Evolutionary conservation across 768 basidiomycete species (phyloP).

Genomic region (Leccinum barrowsii): DNA sequence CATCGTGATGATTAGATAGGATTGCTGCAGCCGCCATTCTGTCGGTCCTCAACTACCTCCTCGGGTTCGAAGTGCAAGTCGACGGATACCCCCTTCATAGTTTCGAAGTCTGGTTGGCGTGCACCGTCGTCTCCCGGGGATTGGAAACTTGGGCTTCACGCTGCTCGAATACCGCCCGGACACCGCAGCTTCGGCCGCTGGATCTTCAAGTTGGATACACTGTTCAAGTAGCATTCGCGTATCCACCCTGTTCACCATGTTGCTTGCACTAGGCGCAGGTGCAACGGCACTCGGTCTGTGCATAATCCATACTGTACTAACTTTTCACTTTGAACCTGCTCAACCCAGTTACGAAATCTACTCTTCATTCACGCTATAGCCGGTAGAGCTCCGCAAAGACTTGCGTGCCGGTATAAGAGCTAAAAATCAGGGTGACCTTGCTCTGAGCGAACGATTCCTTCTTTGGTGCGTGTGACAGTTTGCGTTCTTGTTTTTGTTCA

Average conservation of each 20-base stretch:
- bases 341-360: slow-evolving; percentile 52
- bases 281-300: slow-evolving; percentile 45
- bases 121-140: slow-evolving; percentile 67
- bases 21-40: slow-evolving; percentile 70
- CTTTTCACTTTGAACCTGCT: background rate
- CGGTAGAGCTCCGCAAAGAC: slow-evolving; percentile 56
- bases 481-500: background rate
- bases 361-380: slow-evolving; percentile 61
- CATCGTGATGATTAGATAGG: slow-evolving; percentile 32
- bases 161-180: slow-evolving; percentile 71
- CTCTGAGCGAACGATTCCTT: slow-evolving; percentile 50
- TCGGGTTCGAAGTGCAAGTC: slow-evolving; percentile 65
- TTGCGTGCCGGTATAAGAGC: slow-evolving; percentile 64
- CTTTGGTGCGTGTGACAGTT: slow-evolving; percentile 40
- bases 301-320: slow-evolving; percentile 13
- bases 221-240: slow-evolving; percentile 28
- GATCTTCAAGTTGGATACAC: slow-evolving; percentile 3
- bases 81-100: slow-evolving; percentile 75
- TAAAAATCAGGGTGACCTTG: slow-evolving; percentile 53
- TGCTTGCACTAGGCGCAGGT: slow-evolving; percentile 38
- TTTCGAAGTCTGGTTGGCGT: slow-evolving; percentile 82
- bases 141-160: slow-evolving; percentile 69
- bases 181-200: slow-evolving; percentile 20
- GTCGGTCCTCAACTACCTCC: slow-evolving; percentile 67
- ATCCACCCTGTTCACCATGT: slow-evolving; percentile 36